Evolutionary conservation across 805 yeast species (phyloP).

Genomic region (Yarrowia yakushimensis): DNA sequence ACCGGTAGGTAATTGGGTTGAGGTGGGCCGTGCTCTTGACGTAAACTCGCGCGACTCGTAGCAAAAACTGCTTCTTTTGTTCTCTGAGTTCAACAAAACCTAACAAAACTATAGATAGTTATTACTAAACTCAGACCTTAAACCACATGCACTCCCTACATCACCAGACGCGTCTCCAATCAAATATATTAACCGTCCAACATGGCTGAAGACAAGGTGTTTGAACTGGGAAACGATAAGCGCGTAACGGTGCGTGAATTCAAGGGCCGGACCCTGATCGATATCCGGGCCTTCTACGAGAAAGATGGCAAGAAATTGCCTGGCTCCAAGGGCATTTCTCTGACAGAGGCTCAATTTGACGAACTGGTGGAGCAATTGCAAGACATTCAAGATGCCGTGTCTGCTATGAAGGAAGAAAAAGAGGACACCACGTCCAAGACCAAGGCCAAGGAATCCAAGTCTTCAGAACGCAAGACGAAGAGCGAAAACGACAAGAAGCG

Average conservation of each 20-base stretch:
- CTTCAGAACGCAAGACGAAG: not conserved
- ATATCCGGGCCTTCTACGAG: constrained; percentile 75
- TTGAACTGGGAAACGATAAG: constrained; percentile 55
- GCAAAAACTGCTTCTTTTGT: no score
- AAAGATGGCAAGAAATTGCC: constrained; percentile 67
- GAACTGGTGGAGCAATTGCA: constrained; percentile 29
- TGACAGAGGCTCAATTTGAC: constrained; percentile 33
- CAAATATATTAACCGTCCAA: not conserved
- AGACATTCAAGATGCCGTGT: constrained; percentile 32
- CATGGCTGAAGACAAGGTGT: constrained; percentile 17
- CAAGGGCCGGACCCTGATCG: constrained; percentile 64
- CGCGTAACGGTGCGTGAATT: constrained; percentile 70
- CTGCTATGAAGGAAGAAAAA: constrained; percentile 20
- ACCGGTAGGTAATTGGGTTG: no score
- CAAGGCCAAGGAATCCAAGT: not conserved
- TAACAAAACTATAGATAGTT: not conserved
- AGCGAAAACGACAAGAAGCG: not conserved
- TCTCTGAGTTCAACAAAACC: not conserved
- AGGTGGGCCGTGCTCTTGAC: no score
- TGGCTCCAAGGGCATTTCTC: constrained; percentile 58
- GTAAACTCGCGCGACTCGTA: no score
- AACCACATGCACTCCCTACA: not conserved
- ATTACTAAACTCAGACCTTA: no score
- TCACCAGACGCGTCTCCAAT: not conserved
- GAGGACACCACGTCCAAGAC: not conserved